Conservation (phyloP, 345 rosid species). For the Xanthoceras sorbifolium region DNA sequence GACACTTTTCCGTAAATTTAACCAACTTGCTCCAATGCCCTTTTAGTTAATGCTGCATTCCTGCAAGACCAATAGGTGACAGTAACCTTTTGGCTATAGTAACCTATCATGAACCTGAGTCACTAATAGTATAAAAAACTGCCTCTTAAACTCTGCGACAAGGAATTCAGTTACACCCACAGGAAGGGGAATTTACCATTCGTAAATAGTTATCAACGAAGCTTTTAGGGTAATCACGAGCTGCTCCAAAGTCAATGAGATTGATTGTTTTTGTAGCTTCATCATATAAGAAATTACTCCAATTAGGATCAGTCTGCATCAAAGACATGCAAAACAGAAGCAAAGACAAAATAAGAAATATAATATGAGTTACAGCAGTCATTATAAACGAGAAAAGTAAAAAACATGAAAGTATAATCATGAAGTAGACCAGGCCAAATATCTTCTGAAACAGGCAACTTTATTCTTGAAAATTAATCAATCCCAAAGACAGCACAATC, state of each 20-base stretch:
- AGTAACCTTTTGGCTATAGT: background rate
- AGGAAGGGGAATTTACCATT: conserved; percentile 58
- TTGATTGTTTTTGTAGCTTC: conserved; percentile 65
- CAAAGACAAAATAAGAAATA: background rate
- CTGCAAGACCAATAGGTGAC: background rate
- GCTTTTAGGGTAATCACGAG: conserved; percentile 81
- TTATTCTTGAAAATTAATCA: background rate
- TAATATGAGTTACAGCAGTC: background rate
- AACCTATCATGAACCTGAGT: background rate
- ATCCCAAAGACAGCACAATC: background rate
- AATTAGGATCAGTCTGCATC: conserved; percentile 95
- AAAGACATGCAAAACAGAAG: conserved; percentile 15
- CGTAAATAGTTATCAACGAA: conserved; percentile 85
- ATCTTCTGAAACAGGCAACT: background rate
- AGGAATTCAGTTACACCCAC: background rate
- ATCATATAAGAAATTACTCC: conserved; percentile 90
- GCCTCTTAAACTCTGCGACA: background rate
- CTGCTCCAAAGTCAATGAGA: conserved; percentile 97
- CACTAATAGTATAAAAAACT: background rate
- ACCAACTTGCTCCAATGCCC: background rate
- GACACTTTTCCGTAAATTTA: background rate
- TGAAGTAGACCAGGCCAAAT: background rate
- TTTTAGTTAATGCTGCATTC: background rate
- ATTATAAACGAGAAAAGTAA: background rate
- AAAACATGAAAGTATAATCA: background rate